Evolutionary conservation across 2,329 filamentous ascomycete species (phyloP).

Genomic region (Cordyceps militaris): DNA sequence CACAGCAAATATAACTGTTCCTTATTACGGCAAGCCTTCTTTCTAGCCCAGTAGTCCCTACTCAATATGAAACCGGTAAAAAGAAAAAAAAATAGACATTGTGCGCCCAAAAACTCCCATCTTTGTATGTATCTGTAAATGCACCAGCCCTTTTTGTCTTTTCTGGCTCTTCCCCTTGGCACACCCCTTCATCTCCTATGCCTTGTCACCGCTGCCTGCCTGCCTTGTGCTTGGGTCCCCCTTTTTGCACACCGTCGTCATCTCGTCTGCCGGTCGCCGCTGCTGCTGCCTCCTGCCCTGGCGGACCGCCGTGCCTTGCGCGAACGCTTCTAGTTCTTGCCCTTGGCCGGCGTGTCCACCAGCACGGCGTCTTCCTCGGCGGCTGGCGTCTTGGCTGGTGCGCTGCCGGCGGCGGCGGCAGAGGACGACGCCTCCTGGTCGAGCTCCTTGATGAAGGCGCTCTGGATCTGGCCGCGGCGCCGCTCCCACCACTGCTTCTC

Average conservation of each 20-base stretch:
- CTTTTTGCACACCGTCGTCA: background rate
- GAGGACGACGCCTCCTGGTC: slow-evolving; percentile 38
- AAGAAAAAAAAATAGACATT: background rate
- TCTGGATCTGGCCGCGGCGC: slow-evolving; percentile 64
- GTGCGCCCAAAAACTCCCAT: slow-evolving; percentile 7
- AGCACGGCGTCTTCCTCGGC: slow-evolving; percentile 52
- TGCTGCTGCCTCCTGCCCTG: background rate
- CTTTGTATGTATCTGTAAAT: slow-evolving; percentile 3
- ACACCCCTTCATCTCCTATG: background rate
- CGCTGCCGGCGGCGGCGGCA: slow-evolving; percentile 32
- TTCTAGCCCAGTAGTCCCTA: background rate
- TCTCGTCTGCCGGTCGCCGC: background rate
- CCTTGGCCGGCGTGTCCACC: slow-evolving; percentile 51
- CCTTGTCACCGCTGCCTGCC: background rate
- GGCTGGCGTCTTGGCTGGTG: slow-evolving; percentile 26
- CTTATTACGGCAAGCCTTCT: background rate
- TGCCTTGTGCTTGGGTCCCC: too few species aligned
- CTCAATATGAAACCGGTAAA: background rate
- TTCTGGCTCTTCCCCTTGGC: too few species aligned
- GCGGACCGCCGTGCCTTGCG: background rate
- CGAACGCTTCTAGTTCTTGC: slow-evolving; percentile 49
- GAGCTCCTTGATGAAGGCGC: slow-evolving; percentile 78
- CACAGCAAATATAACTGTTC: too few species aligned
- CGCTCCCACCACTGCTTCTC: slow-evolving; percentile 94
- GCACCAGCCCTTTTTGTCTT: background rate